Base-by-base conservation (phyloP, 495 filamentous ascomycete species). In the Oidiodendron maius region DNA sequence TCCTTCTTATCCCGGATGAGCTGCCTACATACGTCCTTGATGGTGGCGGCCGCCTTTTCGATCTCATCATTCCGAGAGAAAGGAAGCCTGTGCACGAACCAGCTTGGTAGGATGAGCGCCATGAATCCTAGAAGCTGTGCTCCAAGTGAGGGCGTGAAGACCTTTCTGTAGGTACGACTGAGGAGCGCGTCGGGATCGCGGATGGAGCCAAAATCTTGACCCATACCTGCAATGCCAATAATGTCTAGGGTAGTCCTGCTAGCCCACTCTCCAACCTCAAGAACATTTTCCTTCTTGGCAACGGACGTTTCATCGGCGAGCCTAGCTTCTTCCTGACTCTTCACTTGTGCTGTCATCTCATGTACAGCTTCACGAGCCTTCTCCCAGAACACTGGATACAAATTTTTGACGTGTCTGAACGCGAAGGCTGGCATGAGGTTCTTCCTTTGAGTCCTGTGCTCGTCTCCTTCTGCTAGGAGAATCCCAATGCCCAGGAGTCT, bases 341-440 rank as follows among this genome's bases (percentile, higher is more conserved):
- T 32, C 43, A 51, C 24, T 6, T 48, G 23, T 21, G 24, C 52
- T 8, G 67, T 70, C 61, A 84, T 76, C 40, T 64, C 71, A 21
- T 63, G 35, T 1, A 73, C 72, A 32, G 64, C 58, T 48, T 76
- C 71, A 16, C 64, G 55, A 6, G 68, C 59, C 63, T 94, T 95
- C 36, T 53, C 35, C 89, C 89, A 96, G 66, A 96, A 95, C 2
- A 83, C 58, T 1, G 90, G 82, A 45, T 93, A 93, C 0, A 95
- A 73, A 44, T 93, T 80, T 59, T 94, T 94, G 62, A 95, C 69
- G 56, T 95, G 91, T 15, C 87, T 75, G 60, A 85, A 95, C 11
- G 81, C 69, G 58, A 96, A 97, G 0, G 89, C 90, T 1, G 89
- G 90, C 71, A 86, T 78, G 2, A 96, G 71, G 41, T 83, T 81